Evolutionary conservation across 1,284 basidiomycete genomes (phyloP).

Genomic region (Pseudozyma flocculosa): DNA sequence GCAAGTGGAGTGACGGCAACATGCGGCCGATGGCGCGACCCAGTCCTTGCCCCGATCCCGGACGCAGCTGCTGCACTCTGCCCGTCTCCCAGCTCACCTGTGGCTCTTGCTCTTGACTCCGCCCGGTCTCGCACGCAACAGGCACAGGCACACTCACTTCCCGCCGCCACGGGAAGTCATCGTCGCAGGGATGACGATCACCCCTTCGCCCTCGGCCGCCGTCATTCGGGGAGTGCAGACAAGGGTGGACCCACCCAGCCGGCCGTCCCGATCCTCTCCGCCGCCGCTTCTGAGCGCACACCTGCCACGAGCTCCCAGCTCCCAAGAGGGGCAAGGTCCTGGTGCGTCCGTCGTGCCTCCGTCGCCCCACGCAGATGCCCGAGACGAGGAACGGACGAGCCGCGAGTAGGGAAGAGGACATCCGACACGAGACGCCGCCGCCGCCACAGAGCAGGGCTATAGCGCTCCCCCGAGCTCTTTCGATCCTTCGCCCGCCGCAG

Average conservation of each 20-base stretch:
- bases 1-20: too few relatives aligned
- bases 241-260: too few relatives aligned
- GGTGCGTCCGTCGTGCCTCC: too few relatives aligned
- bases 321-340: too few relatives aligned
- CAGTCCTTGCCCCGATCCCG: too few relatives aligned
- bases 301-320: background rate
- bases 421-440: background rate
- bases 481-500: constrained; percentile 33
- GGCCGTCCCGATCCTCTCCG: background rate
- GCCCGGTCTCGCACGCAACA: background rate
- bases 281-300: background rate
- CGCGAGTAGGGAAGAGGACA: too few relatives aligned
- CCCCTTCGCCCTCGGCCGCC: background rate
- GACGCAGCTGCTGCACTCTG: too few relatives aligned
- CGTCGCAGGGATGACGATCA: background rate
- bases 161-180: background rate
- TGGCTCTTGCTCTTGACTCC: too few relatives aligned
- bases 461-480: constrained; percentile 5
- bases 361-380: too few relatives aligned
- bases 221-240: background rate
- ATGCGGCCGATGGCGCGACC: too few relatives aligned
- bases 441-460: background rate
- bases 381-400: too few relatives aligned
- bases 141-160: background rate
- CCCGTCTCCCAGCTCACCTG: too few relatives aligned